Base-by-base conservation (phyloP, 352 stramenopile species). In the Aphanomyces cochlioides region DNA sequence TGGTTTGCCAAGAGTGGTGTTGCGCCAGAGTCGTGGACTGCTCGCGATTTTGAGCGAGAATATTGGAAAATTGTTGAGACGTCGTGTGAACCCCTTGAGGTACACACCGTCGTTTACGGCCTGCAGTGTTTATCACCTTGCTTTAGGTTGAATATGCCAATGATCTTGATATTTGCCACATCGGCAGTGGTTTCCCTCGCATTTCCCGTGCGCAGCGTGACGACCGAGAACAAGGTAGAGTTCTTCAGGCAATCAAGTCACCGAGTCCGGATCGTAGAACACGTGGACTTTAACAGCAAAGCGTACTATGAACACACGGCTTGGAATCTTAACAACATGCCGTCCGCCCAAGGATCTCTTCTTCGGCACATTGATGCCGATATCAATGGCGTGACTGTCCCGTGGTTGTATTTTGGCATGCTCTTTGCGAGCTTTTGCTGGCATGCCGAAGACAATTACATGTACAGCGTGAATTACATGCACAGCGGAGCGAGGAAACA, bases 401-500 rank as follows among this genome's bases (percentile, higher is more conserved):
- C 97, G 6, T 99, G 97, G 97, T 79, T 99, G 47, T 99, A 99
- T 80, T 97, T 98, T 74, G 97, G 97, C 17, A 98, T 98, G 82
- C 75, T 99, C 3, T 99, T 99, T 72, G 93, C 93, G 2, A 97
- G 96, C 1, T 99, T 99, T 75, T 98, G 92, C 75, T 99, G 96
- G 96, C 97, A 99, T 77, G 98, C 94, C 37, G 97, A 99, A 79
- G 97, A 99, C 78, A 98, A 99, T 78, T 98, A 98, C 83, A 95
- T 99, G 77, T 99, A 98, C 75, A 98, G 88, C 57, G 98, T 99
- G 72, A 99, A 99, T 77, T 99, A 99, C 79, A 91, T 98, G 71
- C 96, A 99, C 77, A 78, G 88, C 15, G 97, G 97, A 4, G 93
- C 90, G 10, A 92, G 95, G 21, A 99, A 99, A 74, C 92, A 96